Evolutionary conservation across 176 grass and related monocot genomes (phyloP), one percentile per base, ranked within the genome.

Genomic region (Aechmea fasciata): DNA sequence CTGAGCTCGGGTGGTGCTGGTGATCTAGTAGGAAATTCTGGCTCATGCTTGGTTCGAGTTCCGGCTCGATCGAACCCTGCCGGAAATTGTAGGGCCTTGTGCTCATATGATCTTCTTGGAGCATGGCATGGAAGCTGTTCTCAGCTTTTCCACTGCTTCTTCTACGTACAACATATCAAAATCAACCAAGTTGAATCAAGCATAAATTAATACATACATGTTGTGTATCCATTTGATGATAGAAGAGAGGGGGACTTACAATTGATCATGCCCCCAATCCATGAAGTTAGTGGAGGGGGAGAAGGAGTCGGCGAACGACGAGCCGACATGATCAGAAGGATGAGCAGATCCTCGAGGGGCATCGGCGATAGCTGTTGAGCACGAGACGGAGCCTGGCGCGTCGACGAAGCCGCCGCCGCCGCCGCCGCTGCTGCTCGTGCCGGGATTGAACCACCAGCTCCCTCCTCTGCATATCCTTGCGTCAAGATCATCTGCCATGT

Each of bases 391-490:
- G 41, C n/a, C 50, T 33, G 74, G 5, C 11, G 51, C 64, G 14
- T 78, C 63, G 28, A 78, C 71, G 19, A 68, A 19, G 10, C 53
- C 28, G 47, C 55, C 17, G 17, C 13, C 22, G n/a, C n/a, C 49
- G 9, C 50, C 33, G 11, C 61, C 66, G 19, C 64, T 29, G 11
- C 14, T 47, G 28, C 26, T 77, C 48, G 13, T 24, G 47, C 64
- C 67, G n/a, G 75, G 75, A 22, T 83, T 83, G 75, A 75, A 83
- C 81, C 81, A 83, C 69, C 63, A 69, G 17, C 66, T 33, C 52
- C 63, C 75, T 47, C 41, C 51, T 15, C 75, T 73, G 23, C 75
- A 78, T 54, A 83, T 83, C 67, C 70, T 74, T 72, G 80, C 33
- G 25, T 49, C 51, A 41, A 78, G 73, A 47, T 74, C 70, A 69